A percentile compares a stretch with the other conserved stretches of the same genome.
phyloP scores from a whole-genome alignment of 129 eudicot species.

The Flaveria brownii region DNA sequence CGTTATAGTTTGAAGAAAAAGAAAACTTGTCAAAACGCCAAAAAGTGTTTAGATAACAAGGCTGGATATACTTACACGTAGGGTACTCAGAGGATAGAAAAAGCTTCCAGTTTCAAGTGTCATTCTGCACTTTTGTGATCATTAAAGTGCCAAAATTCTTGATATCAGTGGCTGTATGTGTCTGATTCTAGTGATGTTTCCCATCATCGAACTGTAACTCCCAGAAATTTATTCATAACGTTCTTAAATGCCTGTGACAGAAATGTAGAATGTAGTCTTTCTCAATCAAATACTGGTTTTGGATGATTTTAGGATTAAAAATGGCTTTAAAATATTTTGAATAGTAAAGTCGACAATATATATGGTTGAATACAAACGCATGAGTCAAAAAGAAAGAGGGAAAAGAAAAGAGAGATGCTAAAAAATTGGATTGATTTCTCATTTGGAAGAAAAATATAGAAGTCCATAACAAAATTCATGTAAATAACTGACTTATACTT shows the following conservation, averaged over 20 bases:
- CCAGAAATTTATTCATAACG: slow-evolving; percentile 74
- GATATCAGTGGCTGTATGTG: slow-evolving; percentile 21
- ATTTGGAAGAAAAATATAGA: background rate
- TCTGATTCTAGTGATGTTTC: slow-evolving; percentile 29
- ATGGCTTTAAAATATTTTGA: background rate
- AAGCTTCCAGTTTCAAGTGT: slow-evolving; percentile 17
- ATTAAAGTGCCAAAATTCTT: slow-evolving; percentile 25
- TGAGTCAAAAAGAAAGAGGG: background rate
- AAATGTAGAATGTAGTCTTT: slow-evolving; percentile 18
- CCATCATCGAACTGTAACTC: slow-evolving; percentile 53
- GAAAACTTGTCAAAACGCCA: background rate
- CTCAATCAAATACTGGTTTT: slow-evolving; percentile 3
- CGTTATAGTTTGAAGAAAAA: background rate
- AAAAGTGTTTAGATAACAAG: background rate
- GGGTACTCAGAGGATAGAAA: slow-evolving; percentile 22
- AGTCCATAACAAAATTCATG: slow-evolving; percentile 1
- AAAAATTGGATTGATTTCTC: background rate
- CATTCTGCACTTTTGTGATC: slow-evolving; percentile 18
- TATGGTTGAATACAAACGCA: background rate
- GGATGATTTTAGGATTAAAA: slow-evolving; percentile 1
- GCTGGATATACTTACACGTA: slow-evolving; percentile 29
- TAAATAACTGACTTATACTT: slow-evolving; percentile 1
- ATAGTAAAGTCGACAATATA: background rate
- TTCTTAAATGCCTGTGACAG: slow-evolving; percentile 74
- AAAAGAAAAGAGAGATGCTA: background rate